Evolutionary conservation across 257 asterid genomes (phyloP), one percentile per base, ranked within the genome.

Genomic region (Echium plantagineum): DNA sequence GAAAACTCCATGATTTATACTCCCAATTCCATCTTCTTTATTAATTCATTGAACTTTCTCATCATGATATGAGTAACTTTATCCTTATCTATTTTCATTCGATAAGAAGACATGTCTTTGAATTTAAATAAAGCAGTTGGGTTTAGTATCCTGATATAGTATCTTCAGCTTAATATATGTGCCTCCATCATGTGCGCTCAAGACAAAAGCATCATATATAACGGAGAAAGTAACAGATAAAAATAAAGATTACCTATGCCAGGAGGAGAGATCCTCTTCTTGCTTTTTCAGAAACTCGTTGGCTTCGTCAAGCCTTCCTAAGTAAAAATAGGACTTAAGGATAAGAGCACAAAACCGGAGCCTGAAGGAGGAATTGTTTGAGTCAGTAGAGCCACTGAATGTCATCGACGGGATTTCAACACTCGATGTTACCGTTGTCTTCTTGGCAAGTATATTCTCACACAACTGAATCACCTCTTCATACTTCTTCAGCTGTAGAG

Each of bases 301-400:
- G 66, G 91, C 91, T 58, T 93, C 94, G 77, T 89, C 97, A 71
- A 86, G 93, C 74, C 78, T 86, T 64, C 98, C 98, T 58, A 82
- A 63, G 75, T 71, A 77, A 78, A 93, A 89, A 72, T 72, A 77
- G 51, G 98, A 83, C 67, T 86, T 84, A 59, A 86, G 63, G 64
- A 83, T 76, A 67, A 78, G 71, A n/a, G 87, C 74, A 66, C 69
- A 78, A 77, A 94, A 83, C 90, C 94, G 81, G 58, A 80, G 64
- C 78, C 74, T 75, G 52, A 79, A 81, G 49, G 81, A 76, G 80
- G 89, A 75, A 70, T 70, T 72, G 54, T 67, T 82, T 66, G 76
- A 77, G 70, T 65, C 67, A 28, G 79, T 79, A 55, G 77, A 70
- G 72, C 73, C 79, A 70, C 74, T 62, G 64, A 63, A 64, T 53